Percentiles rank a stretch among this genome's conserved stretches.
Conservation (phyloP, 192 early-diverging fungal species). For the Podila epicladia region DNA sequence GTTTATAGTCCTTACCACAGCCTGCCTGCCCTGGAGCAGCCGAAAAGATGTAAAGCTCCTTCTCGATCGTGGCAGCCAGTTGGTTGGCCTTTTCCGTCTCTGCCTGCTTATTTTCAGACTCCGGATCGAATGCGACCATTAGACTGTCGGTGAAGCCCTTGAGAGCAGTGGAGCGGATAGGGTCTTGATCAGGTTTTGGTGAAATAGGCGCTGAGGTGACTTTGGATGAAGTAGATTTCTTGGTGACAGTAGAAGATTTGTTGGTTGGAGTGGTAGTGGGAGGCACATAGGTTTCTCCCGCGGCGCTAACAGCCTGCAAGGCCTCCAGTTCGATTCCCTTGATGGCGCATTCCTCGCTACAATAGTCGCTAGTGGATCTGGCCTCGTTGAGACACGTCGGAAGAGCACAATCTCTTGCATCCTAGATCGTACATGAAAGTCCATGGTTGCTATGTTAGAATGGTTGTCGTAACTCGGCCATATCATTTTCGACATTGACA, state of each 20-base stretch:
- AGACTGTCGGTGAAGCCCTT: constrained; percentile 56
- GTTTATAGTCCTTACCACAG: constrained; percentile 75
- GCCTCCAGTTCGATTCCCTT: constrained; percentile 55
- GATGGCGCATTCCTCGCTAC: constrained; percentile 55
- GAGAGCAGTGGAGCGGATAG: constrained; percentile 56
- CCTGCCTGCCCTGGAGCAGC: constrained; percentile 54
- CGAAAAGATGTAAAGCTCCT: constrained; percentile 57
- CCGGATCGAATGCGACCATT: constrained; percentile 31
- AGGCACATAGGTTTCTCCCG: constrained; percentile 1
- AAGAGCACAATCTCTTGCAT: constrained; percentile 44
- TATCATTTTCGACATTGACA: background rate
- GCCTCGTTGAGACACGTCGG: constrained; percentile 52
- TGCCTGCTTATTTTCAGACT: constrained; percentile 2
- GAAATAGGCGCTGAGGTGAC: constrained; percentile 7
- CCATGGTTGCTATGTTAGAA: background rate
- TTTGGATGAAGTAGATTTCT: constrained; percentile 16
- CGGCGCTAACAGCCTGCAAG: constrained; percentile 31
- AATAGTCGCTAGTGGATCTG: constrained; percentile 50
- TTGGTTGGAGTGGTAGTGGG: constrained; percentile 7
- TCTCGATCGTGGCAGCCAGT: constrained; percentile 57
- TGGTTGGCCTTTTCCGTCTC: constrained; percentile 41
- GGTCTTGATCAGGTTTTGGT: constrained; percentile 51
- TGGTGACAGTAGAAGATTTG: constrained; percentile 9
- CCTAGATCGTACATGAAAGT: constrained; percentile 9
- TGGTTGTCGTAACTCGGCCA: background rate